Evolutionary conservation across 495 filamentous ascomycete genomes (phyloP).

Genomic region (Daldinia loculata): DNA sequence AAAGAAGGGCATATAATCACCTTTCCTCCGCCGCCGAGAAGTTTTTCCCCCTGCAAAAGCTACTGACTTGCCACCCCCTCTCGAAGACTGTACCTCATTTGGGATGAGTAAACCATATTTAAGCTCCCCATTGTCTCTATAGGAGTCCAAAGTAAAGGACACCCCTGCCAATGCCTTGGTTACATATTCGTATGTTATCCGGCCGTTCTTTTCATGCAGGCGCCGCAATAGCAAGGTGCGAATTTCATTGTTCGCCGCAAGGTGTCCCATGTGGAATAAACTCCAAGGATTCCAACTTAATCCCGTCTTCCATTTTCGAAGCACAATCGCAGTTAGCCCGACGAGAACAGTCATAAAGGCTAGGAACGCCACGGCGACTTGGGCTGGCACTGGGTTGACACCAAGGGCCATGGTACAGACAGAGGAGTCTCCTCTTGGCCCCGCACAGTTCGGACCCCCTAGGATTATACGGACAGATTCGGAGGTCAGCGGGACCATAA

Average conservation of each 20-base stretch:
- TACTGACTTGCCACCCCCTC: conserved; percentile 26
- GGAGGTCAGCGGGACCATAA: conserved; percentile 40
- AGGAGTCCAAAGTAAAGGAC: conserved; percentile 23
- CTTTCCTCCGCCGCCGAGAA: conserved; percentile 5
- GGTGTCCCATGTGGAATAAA: conserved; percentile 36
- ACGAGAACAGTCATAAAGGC: conserved; percentile 32
- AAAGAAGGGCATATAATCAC: conserved; percentile 39
- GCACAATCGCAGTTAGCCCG: conserved; percentile 20
- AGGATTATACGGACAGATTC: conserved; percentile 40
- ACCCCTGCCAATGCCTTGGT: conserved; percentile 19
- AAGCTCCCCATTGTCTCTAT: conserved; percentile 27
- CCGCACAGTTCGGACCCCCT: conserved; percentile 29
- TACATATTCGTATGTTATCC: conserved; percentile 18
- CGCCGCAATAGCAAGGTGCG: conserved; percentile 29
- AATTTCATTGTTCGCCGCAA: conserved; percentile 40
- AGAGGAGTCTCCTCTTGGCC: conserved; percentile 4
- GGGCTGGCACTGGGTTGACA: conserved; percentile 30
- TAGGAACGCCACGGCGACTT: conserved; percentile 37
- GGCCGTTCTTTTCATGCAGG: conserved; percentile 30
- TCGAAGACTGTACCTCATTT: conserved; percentile 25
- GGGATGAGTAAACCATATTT: conserved; percentile 29
- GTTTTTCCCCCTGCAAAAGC: conserved; percentile 14
- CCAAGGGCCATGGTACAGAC: conserved; percentile 34
- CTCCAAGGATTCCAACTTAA: conserved; percentile 47
- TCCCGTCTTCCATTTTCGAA: conserved; percentile 46